A percentile compares a stretch with the other conserved stretches of the same genome.
phyloP scores from a whole-genome alignment of 2,329 filamentous ascomycete genomes.

The Aspergillus aculeatinus region DNA sequence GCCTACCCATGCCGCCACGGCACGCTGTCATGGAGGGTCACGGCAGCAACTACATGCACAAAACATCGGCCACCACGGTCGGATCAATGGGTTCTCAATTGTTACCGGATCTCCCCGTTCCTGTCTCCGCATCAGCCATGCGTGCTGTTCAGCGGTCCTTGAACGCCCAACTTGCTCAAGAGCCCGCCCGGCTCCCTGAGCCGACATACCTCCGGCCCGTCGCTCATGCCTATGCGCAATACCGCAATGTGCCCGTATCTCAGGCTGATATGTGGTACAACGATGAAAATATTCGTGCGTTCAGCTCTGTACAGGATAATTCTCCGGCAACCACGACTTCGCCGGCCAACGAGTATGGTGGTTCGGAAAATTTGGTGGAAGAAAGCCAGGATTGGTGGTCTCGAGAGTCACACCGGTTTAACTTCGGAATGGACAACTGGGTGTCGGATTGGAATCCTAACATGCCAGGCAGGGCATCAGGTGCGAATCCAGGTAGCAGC shows the following conservation, averaged over 20 bases:
- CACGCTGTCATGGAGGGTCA: conserved; percentile 7
- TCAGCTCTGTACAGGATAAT: conserved; percentile 24
- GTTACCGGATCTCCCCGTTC: conserved; percentile 10
- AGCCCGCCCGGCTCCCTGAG: conserved; percentile 29
- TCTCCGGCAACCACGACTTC: conserved; percentile 44
- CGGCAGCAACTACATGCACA: conserved; percentile 11
- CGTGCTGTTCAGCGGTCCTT: conserved; percentile 20
- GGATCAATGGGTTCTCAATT: conserved; percentile 21
- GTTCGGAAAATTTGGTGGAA: conserved; percentile 59
- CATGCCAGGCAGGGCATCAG: conserved; percentile 16
- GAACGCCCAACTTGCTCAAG: conserved; percentile 19
- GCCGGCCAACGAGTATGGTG: conserved; percentile 57
- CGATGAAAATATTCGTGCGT: conserved; percentile 19
- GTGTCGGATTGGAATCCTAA: conserved; percentile 29
- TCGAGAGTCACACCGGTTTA: conserved; percentile 61
- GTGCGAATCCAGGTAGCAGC: conserved; percentile 15
- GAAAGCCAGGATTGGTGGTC: conserved; percentile 67
- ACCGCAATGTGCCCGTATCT: conserved; percentile 23
- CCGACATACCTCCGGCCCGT: conserved; percentile 34
- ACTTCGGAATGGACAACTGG: conserved; percentile 64
- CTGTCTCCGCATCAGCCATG: conserved; percentile 22
- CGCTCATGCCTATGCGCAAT: conserved; percentile 21
- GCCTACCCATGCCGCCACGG: conserved; percentile 15
- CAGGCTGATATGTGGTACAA: conserved; percentile 39
- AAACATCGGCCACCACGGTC: conserved; percentile 12